These are phyloP conservation scores for Neoboletus subvelutipes DNA, from an alignment of 768 basidiomycete species.

Conservation along the genomic window DNA sequence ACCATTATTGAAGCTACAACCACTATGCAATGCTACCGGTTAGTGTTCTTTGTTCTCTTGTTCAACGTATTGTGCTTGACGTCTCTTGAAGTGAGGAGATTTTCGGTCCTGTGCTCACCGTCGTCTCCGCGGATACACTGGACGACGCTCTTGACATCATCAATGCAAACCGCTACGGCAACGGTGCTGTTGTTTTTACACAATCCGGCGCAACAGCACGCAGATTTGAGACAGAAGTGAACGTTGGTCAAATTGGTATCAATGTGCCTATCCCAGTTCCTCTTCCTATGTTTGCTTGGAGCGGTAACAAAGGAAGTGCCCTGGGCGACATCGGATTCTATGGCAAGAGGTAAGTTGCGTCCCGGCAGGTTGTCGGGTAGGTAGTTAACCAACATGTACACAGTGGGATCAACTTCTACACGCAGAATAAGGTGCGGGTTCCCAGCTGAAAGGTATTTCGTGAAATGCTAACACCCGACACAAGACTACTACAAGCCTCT, in stretches of 20 bases:
- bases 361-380: background rate
- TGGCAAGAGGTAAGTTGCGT: conserved; percentile 64
- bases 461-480: conserved; percentile 6
- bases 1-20: conserved; percentile 85
- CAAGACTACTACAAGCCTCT: conserved; percentile 89
- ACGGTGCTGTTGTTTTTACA: conserved; percentile 95
- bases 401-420: conserved; percentile 93
- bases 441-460: background rate
- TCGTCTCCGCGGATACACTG: conserved; percentile 76
- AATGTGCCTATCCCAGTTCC: conserved; percentile 95
- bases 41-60: conserved; percentile 25
- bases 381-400: background rate
- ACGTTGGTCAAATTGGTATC: conserved; percentile 91
- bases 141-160: conserved; percentile 90
- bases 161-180: conserved; percentile 89
- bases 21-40: conserved; percentile 88
- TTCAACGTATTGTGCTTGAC: background rate
- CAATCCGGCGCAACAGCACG: conserved; percentile 94
- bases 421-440: conserved; percentile 76
- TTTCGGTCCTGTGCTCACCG: conserved; percentile 86
- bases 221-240: conserved; percentile 84
- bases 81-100: conserved; percentile 73
- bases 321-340: conserved; percentile 91
- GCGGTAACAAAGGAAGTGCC: conserved; percentile 87
- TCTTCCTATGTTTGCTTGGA: conserved; percentile 93